Evolutionary conservation across 1,139 yeast genomes (phyloP), one percentile per base, ranked within the genome.

Genomic region (Yamadazyma triangularis): DNA sequence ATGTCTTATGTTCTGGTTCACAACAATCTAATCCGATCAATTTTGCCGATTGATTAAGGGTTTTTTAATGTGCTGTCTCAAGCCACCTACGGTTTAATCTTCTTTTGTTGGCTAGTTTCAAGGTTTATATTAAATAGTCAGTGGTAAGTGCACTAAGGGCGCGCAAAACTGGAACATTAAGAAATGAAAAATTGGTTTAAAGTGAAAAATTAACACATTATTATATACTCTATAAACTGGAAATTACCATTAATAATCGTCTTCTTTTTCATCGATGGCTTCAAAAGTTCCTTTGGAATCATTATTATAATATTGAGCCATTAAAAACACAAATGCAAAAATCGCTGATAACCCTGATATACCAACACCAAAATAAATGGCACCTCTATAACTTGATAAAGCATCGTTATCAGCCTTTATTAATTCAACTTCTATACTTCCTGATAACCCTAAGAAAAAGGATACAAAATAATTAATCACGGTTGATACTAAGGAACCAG

Each of bases 401-500:
- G 44, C 13, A 15, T 52, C 50, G 7, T 48, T 38, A 4, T 41
- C 31, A 11, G 31, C 31, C 8, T 50, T 44, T 14, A 48, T 47
- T 1, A 64, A 55, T 32, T 66, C 60, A 1, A 50, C 47, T 41
- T 74, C 77, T 4, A 73, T 73, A 9, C 73, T 66, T 13, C 67
- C 63, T 7, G 70, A 71, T 25, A 73, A 57, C n/a, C 77, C 79
- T 26, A 74, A 53, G 32, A 71, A 65, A 7, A 75, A 48, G 0
- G 79, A 70, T 41, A 70, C 75, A 2, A 77, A 70, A 39, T 74
- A 74, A 45, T 73, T 74, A 10, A 70, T 64, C 37, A 73, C 70
- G 0, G 81, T 75, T 15, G 74, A 58, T 2, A 74, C 75, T 32
- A 74, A 50, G 1, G 79, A 73, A 1, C 79, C 79, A 1, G 79